Evolutionary conservation across 345 rosid genomes (phyloP), one percentile per base, ranked within the genome.

Genomic region (Ailanthus altissimus): DNA sequence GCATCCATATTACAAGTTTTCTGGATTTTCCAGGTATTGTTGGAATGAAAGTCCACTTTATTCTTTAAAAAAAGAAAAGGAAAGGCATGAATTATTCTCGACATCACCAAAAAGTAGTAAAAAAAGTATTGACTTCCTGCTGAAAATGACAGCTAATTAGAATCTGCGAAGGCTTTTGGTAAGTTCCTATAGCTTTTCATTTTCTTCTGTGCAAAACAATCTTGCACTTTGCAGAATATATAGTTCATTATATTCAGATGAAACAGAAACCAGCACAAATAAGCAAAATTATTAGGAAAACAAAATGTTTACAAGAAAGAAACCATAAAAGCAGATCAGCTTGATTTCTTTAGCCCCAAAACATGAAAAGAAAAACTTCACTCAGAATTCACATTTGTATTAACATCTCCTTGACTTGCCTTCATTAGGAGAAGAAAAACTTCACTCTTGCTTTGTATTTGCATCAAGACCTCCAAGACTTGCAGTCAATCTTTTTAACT

Each of bases 401-500:
- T 16, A 72, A 3, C 40, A 45, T 20, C 18, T 28, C 6, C 13
- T 0, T 32, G 45, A 3, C 42, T 69, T 49, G 5, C 11, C 59
- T 50, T 49, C 59, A 4, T 50, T 11, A 15, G 28, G 14, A 46
- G 18, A 45, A 15, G n/a, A 72, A 72, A 74, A 32, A 5, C 6
- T 50, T 75, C 70, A 75, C 32, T 36, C 71, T 14, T 57, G 38
- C 18, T 71, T 85, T 58, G n/a, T 62, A 21, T 60, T 69, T 47
- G 76, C 60, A 46, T 71, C 60, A 45, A 75, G 61, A 75, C 74
- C 78, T 74, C 81, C 85, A 63, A 64, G 80, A 32, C 73, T 82
- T 8, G 40, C 74, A 80, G 86, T 83, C 81, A 87, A 82, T 84
- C 94, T 90, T 79, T 82, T 53, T 71, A 96, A 58, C 53, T 64